Percentiles rank a stretch among this genome's conserved stretches.
These are phyloP conservation scores for Fusarium buxicola DNA, from an alignment of 2,329 filamentous ascomycete species.

Conservation along the genomic window DNA sequence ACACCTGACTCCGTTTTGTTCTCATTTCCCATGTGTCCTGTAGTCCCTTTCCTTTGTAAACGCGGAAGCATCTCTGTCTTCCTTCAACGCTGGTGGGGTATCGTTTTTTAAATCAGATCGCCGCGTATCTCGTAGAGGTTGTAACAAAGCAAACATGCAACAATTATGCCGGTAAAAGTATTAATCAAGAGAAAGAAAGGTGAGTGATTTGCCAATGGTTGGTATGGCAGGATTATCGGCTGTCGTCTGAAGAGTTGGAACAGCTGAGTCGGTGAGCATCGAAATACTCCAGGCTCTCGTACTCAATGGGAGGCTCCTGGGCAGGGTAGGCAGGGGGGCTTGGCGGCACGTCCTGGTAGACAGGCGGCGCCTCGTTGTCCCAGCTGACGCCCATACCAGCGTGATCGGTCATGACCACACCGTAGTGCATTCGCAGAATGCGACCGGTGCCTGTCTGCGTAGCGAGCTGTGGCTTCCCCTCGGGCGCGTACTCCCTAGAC, in stretches of 20 bases:
- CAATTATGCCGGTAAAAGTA: conserved; percentile 11
- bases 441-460: conserved; percentile 91
- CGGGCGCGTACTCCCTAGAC: conserved; percentile 85
- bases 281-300: conserved; percentile 54
- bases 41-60: conserved; percentile 44
- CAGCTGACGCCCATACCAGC: conserved; percentile 91
- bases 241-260: conserved; percentile 35
- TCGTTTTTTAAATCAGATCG: conserved; percentile 45
- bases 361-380: conserved; percentile 94
- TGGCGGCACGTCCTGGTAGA: conserved; percentile 92
- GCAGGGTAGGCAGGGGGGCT: conserved; percentile 79
- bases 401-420: conserved; percentile 82
- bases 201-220: background rate
- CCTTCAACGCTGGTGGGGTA: conserved; percentile 48
- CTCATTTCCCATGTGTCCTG: conserved; percentile 41
- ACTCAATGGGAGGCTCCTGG: conserved; percentile 52
- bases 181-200: conserved; percentile 22
- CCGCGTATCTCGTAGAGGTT: conserved; percentile 43
- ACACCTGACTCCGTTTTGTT: conserved; percentile 28
- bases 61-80: conserved; percentile 38
- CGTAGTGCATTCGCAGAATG: conserved; percentile 93
- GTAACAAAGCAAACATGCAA: conserved; percentile 32
- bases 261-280: conserved; percentile 47
- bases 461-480: conserved; percentile 73
- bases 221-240: conserved; percentile 21